Percentiles rank a stretch among this genome's conserved stretches.
phyloP scores from a whole-genome alignment of 164 flowering plant species.

The Akebia trifoliata region DNA sequence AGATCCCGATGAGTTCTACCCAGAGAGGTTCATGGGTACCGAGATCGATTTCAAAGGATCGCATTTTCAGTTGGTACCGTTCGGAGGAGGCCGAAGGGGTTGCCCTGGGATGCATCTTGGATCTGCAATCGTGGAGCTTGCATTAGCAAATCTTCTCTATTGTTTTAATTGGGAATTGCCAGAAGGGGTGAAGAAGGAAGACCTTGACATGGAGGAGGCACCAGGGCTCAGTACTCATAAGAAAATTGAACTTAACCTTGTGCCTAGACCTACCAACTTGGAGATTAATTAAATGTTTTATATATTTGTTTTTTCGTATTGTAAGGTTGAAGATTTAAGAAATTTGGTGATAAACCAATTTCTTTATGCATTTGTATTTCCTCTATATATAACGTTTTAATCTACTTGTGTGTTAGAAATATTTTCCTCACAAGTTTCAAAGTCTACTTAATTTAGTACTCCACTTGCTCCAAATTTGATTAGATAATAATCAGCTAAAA shows the following conservation, averaged over 20 bases:
- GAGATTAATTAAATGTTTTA: no score
- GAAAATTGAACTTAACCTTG: neutral
- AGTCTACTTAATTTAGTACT: no score
- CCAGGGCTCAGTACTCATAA: neutral
- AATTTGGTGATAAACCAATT: no score
- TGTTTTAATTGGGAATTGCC: neutral
- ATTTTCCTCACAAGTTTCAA: no score
- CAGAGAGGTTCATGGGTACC: neutral
- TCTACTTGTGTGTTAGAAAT: no score
- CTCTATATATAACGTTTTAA: no score
- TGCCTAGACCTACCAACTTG: no score
- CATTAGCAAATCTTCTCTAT: neutral
- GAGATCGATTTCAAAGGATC: neutral
- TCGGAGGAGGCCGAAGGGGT: neutral
- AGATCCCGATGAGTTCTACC: neutral
- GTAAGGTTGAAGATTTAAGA: no score
- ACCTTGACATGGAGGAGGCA: neutral
- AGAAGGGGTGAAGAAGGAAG: neutral
- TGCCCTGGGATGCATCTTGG: neutral
- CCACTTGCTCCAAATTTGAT: no score
- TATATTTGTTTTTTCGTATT: no score
- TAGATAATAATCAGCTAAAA: no score
- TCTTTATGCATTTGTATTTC: no score
- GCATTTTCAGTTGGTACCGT: neutral
- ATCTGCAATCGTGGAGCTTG: neutral